Evolutionary conservation across 257 asterid genomes (phyloP).

Genomic region (Hygrophila difformis): DNA sequence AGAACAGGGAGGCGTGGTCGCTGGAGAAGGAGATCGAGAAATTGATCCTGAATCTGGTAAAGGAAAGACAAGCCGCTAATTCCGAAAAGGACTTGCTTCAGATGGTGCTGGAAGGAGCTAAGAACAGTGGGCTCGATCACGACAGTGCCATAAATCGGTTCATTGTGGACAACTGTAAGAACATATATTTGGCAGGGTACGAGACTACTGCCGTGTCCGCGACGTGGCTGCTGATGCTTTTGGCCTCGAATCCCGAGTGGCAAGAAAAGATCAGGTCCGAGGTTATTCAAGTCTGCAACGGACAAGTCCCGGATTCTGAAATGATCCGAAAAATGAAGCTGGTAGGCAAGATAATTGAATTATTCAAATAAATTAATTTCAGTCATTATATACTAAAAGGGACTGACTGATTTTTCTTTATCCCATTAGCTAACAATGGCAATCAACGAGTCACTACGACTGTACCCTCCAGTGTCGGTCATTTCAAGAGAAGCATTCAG

Average conservation of each 20-base stretch:
- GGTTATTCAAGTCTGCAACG: constrained; percentile 25
- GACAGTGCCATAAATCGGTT: too few species aligned
- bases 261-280: constrained; percentile 41
- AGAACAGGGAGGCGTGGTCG: constrained; percentile 31
- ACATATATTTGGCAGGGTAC: too few species aligned
- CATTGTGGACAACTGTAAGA: too few species aligned
- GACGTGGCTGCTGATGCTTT: too few species aligned
- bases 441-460: too few species aligned
- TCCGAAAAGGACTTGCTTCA: constrained; percentile 31
- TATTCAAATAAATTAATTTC: not conserved
- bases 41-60: constrained; percentile 27
- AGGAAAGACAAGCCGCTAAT: constrained; percentile 24
- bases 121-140: too few species aligned
- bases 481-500: constrained; percentile 36
- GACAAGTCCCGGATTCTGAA: constrained; percentile 26
- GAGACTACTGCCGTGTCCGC: too few species aligned
- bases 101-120: too few species aligned
- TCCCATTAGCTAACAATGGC: constrained; percentile 28
- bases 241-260: too few species aligned
- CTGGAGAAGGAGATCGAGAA: constrained; percentile 30
- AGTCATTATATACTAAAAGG: constrained; percentile 32
- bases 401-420: constrained; percentile 38
- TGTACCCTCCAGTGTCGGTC: too few species aligned
- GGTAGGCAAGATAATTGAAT: constrained; percentile 21
- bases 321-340: constrained; percentile 43